These are phyloP conservation scores for Boletus huronensis DNA, from an alignment of 768 basidiomycete species.

Conservation along the genomic window DNA sequence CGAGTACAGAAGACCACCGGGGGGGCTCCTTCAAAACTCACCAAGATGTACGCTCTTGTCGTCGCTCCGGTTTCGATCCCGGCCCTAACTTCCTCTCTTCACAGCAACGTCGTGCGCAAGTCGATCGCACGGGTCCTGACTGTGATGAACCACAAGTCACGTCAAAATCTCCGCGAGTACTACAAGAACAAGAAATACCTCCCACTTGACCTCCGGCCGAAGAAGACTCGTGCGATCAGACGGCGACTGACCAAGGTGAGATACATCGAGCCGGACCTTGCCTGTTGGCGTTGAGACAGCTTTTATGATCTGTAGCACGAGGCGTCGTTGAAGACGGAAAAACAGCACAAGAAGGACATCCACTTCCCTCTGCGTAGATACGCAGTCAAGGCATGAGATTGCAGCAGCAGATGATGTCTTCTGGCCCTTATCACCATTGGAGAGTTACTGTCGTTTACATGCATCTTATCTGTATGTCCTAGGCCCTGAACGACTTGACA, in stretches of 20 bases:
- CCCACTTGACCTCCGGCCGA: constrained; percentile 94
- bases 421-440: constrained; percentile 4
- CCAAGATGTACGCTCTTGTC: constrained; percentile 78
- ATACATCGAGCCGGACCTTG: neutral
- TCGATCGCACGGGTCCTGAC: constrained; percentile 97
- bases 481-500: constrained; percentile 34
- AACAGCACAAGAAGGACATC: constrained; percentile 89
- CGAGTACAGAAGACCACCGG: constrained; percentile 98
- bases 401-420: constrained; percentile 20
- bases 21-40: constrained; percentile 92
- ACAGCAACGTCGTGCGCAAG: constrained; percentile 95
- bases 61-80: neutral
- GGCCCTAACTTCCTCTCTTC: neutral
- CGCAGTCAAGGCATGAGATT: constrained; percentile 84
- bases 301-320: constrained; percentile 58
- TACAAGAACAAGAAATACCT: constrained; percentile 97
- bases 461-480: constrained; percentile 37
- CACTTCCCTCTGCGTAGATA: constrained; percentile 95
- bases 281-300: constrained; percentile 2
- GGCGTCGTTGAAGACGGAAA: constrained; percentile 79
- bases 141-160: constrained; percentile 97
- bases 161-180: constrained; percentile 94
- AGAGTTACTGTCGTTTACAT: constrained; percentile 30
- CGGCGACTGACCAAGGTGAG: constrained; percentile 87
- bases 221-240: constrained; percentile 98